Evolutionary conservation across 2,329 filamentous ascomycete species (phyloP), one percentile per base, ranked within the genome.

Genomic region (Hymenoscyphus fructigenus): DNA sequence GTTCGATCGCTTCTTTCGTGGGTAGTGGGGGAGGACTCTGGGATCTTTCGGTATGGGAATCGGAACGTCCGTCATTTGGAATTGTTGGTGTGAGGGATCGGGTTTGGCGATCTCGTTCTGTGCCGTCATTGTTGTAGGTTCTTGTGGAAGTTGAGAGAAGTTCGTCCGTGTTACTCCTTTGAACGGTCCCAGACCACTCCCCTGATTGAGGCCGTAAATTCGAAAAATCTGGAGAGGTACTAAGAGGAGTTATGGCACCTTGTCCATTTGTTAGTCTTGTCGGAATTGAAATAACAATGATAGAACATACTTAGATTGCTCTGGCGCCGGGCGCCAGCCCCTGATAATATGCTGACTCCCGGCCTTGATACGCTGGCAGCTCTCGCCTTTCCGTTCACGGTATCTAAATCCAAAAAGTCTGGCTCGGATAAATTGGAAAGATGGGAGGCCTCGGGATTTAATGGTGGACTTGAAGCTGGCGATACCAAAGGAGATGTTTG

Each of bases 401-500:
- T 69, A 59, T 74, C 87, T 20, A 93, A 81, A 65, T 91, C 86
- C 15, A 94, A 82, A 7, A 82, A 84, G 63, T 92, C 90, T 12
- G 89, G 89, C 67, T 93, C 91, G 69, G 87, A 84, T 6, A 93
- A 78, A 41, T 74, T 79, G 29, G 77, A 78, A 66, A 76, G 76
- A 65, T 78, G 74, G 3, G 78, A 72, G n/a, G 76, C 67, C 60
- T 85, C 77, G 3, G 82, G 76, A 20, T 81, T 77, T 50, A 91
- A 80, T n/a, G 87, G 86, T 23, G 95, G 95, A 74, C 93, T 97
- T 62, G 87, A 86, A n/a, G 88, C 90, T 5, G 95, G 95, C 28
- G 93, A 97, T 60, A 96, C 91, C 61, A 98, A 82, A 38, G 95
- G 95, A 58, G 94, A 98, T 0, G 95, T 99, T 79, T 98, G 95